A percentile compares a stretch with the other conserved stretches of the same genome.
Conservation (phyloP, 1,284 basidiomycete species). For the Porogramme epimiltina region DNA sequence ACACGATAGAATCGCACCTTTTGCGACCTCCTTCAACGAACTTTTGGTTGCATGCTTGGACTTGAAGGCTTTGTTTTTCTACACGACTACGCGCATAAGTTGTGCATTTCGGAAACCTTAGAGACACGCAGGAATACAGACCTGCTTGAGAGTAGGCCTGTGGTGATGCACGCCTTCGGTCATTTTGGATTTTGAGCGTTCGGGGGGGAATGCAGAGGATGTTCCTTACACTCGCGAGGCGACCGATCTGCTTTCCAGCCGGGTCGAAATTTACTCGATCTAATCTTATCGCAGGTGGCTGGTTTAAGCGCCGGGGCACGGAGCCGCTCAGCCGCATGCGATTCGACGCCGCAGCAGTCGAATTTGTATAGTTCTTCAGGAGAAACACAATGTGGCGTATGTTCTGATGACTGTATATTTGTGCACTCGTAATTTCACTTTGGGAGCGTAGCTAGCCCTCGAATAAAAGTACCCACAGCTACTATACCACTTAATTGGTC, state of each 20-base stretch:
- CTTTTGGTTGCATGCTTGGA: constrained; percentile 88
- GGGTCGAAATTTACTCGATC: not conserved
- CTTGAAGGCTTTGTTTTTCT: constrained; percentile 91
- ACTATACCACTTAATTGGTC: no score
- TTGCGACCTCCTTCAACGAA: constrained; percentile 77
- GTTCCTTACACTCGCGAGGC: not conserved
- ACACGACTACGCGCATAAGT: not conserved
- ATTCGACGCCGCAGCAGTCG: no score
- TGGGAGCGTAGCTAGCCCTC: no score
- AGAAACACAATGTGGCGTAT: no score
- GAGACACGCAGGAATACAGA: constrained; percentile 31
- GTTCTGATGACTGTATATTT: no score
- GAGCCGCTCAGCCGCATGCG: no score
- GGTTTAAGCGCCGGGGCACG: no score
- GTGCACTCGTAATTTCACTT: no score
- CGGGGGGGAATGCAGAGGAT: not conserved
- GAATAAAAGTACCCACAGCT: no score
- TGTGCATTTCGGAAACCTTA: not conserved
- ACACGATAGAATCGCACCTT: constrained; percentile 53
- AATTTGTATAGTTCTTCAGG: no score
- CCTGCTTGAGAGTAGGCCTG: constrained; percentile 86
- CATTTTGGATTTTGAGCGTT: constrained; percentile 12
- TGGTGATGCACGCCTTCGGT: constrained; percentile 49
- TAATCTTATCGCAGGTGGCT: no score
- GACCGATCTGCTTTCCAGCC: not conserved